A percentile compares a stretch with the other conserved stretches of the same genome.
Conservation (phyloP, 306 rosid species). For the Elaeagnus macrophylla region DNA sequence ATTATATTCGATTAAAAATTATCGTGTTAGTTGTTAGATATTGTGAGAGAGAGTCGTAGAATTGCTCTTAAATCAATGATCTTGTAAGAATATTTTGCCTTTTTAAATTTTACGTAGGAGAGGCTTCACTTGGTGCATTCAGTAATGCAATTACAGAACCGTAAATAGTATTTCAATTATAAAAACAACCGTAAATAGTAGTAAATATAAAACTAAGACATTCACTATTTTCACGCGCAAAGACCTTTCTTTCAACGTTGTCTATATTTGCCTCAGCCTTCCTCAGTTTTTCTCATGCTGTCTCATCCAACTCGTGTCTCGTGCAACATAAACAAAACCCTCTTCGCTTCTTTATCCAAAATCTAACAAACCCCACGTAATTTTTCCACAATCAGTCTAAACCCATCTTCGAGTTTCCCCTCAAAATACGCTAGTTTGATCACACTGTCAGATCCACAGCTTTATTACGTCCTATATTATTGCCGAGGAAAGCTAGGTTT, state of each 20-base stretch:
- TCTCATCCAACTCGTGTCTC: slow-evolving; percentile 4
- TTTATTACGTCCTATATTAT: slow-evolving; percentile 12
- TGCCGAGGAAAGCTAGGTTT: slow-evolving; percentile 1
- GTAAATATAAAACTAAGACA: slow-evolving; percentile 3
- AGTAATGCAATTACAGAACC: too few relatives aligned
- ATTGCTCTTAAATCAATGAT: too few relatives aligned
- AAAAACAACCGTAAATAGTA: background rate
- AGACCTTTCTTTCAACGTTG: background rate
- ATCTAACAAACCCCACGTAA: slow-evolving; percentile 35
- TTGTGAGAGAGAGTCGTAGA: too few relatives aligned
- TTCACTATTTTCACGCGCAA: slow-evolving; percentile 7
- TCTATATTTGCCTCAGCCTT: too few relatives aligned
- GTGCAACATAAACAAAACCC: background rate
- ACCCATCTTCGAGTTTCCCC: slow-evolving; percentile 36
- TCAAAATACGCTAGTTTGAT: slow-evolving; percentile 18
- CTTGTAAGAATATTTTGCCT: too few relatives aligned
- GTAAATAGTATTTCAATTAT: background rate
- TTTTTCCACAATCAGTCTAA: slow-evolving; percentile 21
- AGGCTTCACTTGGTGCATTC: too few relatives aligned
- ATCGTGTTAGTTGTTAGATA: too few relatives aligned
- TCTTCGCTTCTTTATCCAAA: slow-evolving; percentile 26
- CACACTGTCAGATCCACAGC: slow-evolving; percentile 44
- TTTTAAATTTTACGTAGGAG: too few relatives aligned
- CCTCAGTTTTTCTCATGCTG: slow-evolving; percentile 19
- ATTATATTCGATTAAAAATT: too few relatives aligned